Evolutionary conservation across 768 basidiomycete species (phyloP), one percentile per base, ranked within the genome.

Genomic region (Lanmaoa rubissima): DNA sequence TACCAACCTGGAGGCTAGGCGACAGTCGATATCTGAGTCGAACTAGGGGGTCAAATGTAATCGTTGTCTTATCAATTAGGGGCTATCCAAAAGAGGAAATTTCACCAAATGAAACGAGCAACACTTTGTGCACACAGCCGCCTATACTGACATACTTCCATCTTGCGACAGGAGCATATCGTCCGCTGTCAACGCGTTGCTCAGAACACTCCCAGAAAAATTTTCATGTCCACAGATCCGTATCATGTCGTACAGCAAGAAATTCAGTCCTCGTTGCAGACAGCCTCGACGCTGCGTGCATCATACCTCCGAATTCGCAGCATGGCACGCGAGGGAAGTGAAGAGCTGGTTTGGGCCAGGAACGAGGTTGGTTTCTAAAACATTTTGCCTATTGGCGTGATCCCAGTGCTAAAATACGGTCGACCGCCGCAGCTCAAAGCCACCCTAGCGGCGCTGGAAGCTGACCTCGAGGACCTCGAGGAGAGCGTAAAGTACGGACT

Each of bases 381-480:
- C 28, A 6, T 28, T 28, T 28, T 8, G 26, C 38, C 13, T 26
- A 39, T 35, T 3, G 28, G 5, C 11, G 35, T 28, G 40, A 9
- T 21, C 14, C 34, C 4, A 19, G 16, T 54, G n/a, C 39, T 50
- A 34, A 49, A 39, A 11, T 6, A 9, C 10, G 36, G n/a, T 34
- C 19, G 19, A 16, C 31, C 41, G 7, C 31, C 16, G 5, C 69
- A 92, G 88, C 75, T 97, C 51, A 86, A 85, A 70, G 86, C 85
- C 0, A 89, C 89, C 2, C 79, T 98, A 10, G 80, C 84, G 1
- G 75, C 87, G 2, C 75, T 98, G 28, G 91, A 94, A 67, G 88
- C 88, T 0, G 95, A 98, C 74, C 69, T 96, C 24, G 92, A 94
- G 58, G 94, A 94, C 69, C 74, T 98, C n/a, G 94, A 97, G 48